Evolutionary conservation across 2,329 filamentous ascomycete species (phyloP).

Genomic region (Plectosphaerella plurivora): DNA sequence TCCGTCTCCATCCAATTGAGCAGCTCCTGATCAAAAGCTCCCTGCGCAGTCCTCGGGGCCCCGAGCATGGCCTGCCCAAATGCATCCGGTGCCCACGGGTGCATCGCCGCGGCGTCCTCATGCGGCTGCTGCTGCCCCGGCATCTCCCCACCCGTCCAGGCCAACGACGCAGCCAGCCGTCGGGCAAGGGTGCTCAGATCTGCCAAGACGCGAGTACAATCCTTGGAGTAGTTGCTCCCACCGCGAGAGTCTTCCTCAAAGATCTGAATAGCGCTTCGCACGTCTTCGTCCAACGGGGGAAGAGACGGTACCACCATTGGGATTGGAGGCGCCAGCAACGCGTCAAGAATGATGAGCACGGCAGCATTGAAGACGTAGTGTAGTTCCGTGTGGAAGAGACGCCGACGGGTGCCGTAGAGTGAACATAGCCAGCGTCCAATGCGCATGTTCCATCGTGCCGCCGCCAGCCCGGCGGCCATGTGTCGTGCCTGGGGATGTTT

Average conservation of each 20-base stretch:
- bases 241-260: constrained; percentile 34
- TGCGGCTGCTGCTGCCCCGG: not conserved
- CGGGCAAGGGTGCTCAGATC: constrained; percentile 31
- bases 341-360: constrained; percentile 40
- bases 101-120: not conserved
- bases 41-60: constrained; percentile 12
- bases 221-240: constrained; percentile 30
- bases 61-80: not conserved
- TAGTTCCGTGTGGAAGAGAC: constrained; percentile 37
- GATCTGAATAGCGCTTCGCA: constrained; percentile 35
- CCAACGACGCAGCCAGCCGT: constrained; percentile 21
- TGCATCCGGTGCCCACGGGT: not conserved
- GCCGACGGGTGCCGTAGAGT: constrained; percentile 27
- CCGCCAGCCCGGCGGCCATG: constrained; percentile 34
- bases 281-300: constrained; percentile 22
- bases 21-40: constrained; percentile 28
- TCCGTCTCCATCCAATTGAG: constrained; percentile 32
- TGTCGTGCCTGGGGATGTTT: constrained; percentile 18
- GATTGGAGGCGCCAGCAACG: constrained; percentile 28
- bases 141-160: not conserved
- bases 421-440: constrained; percentile 35
- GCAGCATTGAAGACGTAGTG: constrained; percentile 48
- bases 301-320: constrained; percentile 16
- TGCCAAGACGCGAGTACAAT: constrained; percentile 31
- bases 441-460: constrained; percentile 40